These are phyloP conservation scores for Nymphaea thermarum DNA, from an alignment of 164 flowering plant species.

Conservation along the genomic window DNA sequence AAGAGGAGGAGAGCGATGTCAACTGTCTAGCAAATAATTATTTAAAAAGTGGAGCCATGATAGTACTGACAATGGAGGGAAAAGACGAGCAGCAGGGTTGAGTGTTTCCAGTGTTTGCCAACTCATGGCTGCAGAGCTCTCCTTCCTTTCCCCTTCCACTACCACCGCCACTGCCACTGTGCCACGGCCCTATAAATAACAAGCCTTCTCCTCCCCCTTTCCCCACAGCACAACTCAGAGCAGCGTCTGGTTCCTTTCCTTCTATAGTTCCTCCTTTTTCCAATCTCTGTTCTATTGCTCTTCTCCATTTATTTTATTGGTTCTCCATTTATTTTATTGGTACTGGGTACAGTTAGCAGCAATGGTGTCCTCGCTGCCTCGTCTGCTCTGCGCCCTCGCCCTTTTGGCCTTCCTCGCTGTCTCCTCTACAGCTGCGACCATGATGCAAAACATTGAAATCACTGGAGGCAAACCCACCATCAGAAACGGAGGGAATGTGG, in stretches of 20 bases:
- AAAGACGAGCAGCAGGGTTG: too few relatives aligned
- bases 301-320: neutral
- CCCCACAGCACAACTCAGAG: neutral
- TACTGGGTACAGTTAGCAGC: neutral
- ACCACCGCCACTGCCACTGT: too few relatives aligned
- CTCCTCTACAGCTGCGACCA: neutral
- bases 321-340: neutral
- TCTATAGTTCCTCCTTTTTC: too few relatives aligned
- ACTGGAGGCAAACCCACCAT: neutral
- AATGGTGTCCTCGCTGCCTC: neutral
- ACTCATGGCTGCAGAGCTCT: too few relatives aligned
- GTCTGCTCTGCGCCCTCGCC: neutral
- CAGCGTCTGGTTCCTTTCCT: too few relatives aligned
- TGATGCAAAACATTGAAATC: conserved; percentile 1
- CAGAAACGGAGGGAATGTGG: neutral
- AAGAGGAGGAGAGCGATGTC: too few relatives aligned
- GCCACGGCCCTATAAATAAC: too few relatives aligned
- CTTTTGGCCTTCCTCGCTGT: neutral
- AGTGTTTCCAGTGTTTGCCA: too few relatives aligned
- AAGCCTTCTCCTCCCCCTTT: neutral
- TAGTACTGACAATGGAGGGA: too few relatives aligned
- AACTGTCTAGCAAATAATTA: too few relatives aligned
- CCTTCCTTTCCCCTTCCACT: too few relatives aligned
- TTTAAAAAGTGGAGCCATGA: too few relatives aligned
- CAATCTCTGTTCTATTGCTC: neutral